A percentile compares a stretch with the other conserved stretches of the same genome.
These are phyloP conservation scores for Amylocarpus encephaloides DNA, from an alignment of 2,329 filamentous ascomycete species.

Conservation along the genomic window DNA sequence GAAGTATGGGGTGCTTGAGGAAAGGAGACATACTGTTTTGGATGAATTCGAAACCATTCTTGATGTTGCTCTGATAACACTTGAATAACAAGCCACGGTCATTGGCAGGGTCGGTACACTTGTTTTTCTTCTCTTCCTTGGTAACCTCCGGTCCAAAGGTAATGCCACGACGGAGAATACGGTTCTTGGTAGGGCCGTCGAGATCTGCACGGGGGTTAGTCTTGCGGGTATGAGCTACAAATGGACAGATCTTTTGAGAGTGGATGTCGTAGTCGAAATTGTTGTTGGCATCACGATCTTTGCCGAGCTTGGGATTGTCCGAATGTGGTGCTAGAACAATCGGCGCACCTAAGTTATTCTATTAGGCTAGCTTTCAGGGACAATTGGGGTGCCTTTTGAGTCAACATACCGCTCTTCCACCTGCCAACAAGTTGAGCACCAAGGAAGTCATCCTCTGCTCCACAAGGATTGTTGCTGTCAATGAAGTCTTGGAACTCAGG, in stretches of 20 bases:
- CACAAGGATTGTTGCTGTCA: constrained; percentile 26
- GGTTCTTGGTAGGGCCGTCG: constrained; percentile 30
- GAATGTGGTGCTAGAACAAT: constrained; percentile 29
- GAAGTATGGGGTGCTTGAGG: neutral
- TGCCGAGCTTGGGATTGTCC: constrained; percentile 31
- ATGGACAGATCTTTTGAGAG: constrained; percentile 36
- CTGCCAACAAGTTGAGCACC: constrained; percentile 39
- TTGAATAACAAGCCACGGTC: constrained; percentile 41
- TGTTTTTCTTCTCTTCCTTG: constrained; percentile 29
- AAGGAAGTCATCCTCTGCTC: constrained; percentile 33
- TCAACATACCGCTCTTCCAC: constrained; percentile 33
- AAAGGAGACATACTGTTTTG: constrained; percentile 29
- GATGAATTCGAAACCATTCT: constrained; percentile 37
- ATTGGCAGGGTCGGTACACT: constrained; percentile 10
- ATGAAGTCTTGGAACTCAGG: constrained; percentile 39
- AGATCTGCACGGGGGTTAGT: constrained; percentile 36
- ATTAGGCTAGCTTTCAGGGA: neutral
- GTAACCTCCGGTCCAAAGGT: constrained; percentile 37
- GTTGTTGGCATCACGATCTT: constrained; percentile 23
- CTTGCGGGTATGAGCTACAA: constrained; percentile 42
- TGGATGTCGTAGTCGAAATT: constrained; percentile 34
- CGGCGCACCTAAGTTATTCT: constrained; percentile 29
- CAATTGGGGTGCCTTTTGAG: neutral
- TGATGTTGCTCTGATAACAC: constrained; percentile 40
- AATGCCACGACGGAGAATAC: constrained; percentile 41